phyloP scores from a whole-genome alignment of 139 green algal species.

The Chlorella sorokiniana region DNA sequence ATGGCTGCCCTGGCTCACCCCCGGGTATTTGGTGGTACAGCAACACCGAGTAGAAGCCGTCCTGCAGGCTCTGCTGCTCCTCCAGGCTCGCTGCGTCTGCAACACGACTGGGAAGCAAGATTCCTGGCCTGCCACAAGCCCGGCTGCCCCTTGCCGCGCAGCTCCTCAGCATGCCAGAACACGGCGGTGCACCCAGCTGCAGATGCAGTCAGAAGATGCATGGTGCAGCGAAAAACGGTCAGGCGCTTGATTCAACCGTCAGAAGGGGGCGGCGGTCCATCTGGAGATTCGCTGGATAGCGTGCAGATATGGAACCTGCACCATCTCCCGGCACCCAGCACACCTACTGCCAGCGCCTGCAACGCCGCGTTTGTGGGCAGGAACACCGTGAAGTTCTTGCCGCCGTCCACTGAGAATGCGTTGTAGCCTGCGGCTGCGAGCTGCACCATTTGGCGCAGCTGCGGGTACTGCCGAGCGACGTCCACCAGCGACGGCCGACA shows the following conservation, averaged over 20 bases:
- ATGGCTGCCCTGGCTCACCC: neutral
- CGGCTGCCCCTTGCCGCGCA: too few relatives aligned
- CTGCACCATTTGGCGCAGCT: constrained; percentile 5
- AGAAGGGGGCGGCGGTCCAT: too few relatives aligned
- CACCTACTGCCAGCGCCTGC: constrained; percentile 25
- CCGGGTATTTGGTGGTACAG: constrained; percentile 20
- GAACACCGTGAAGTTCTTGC: constrained; percentile 9
- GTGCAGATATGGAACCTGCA: too few relatives aligned
- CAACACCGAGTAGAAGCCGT: constrained; percentile 3
- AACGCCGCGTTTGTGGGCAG: neutral
- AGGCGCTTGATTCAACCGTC: too few relatives aligned
- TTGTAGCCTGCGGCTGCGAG: constrained; percentile 12
- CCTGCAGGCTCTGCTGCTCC: neutral
- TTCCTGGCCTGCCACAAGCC: too few relatives aligned
- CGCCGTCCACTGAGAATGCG: neutral
- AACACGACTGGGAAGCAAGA: too few relatives aligned
- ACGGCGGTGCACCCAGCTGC: too few relatives aligned
- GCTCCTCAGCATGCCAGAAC: neutral
- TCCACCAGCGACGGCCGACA: neutral
- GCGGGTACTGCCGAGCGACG: neutral
- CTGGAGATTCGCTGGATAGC: too few relatives aligned
- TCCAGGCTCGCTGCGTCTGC: neutral
- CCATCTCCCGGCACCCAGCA: neutral
- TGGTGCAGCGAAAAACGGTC: neutral
- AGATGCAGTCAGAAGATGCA: neutral